These are phyloP conservation scores for Rosa chinensis DNA, from an alignment of 306 rosid species.

Conservation along the genomic window DNA sequence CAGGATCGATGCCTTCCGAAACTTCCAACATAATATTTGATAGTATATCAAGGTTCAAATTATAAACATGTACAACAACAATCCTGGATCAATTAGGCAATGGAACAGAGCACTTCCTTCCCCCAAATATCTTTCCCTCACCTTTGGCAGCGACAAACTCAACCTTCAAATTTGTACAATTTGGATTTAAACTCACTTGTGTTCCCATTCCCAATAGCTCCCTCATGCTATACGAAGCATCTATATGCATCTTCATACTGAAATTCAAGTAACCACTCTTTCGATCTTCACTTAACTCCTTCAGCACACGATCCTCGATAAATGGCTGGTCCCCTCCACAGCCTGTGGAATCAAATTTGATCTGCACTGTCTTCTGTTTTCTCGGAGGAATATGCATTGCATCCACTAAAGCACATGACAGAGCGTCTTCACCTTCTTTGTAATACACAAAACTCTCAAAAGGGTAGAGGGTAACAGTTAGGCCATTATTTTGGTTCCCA, in stretches of 20 bases:
- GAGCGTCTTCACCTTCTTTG: slow-evolving; percentile 37
- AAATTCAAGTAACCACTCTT: slow-evolving; percentile 38
- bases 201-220: slow-evolving; percentile 32
- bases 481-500: slow-evolving; percentile 36
- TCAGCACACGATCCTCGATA: slow-evolving; percentile 33
- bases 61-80: background rate
- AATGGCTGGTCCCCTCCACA: slow-evolving; percentile 22
- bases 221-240: slow-evolving; percentile 28
- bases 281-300: slow-evolving; percentile 43
- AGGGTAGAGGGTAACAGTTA: slow-evolving; percentile 31
- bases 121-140: slow-evolving; percentile 22
- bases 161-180: slow-evolving; percentile 28
- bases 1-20: no score
- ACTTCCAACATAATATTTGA: no score
- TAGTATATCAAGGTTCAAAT: background rate
- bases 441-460: slow-evolving; percentile 35
- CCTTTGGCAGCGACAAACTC: slow-evolving; percentile 19
- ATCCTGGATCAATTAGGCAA: slow-evolving; percentile 17
- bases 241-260: slow-evolving; percentile 44
- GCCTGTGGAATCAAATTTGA: slow-evolving; percentile 28
- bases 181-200: slow-evolving; percentile 24
- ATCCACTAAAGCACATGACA: slow-evolving; percentile 32
- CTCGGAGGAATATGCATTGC: slow-evolving; percentile 44
- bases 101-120: slow-evolving; percentile 30
- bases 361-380: slow-evolving; percentile 30